Base-by-base conservation (phyloP, 2,329 filamentous ascomycete species). In the Chaetothyriales sp. region DNA sequence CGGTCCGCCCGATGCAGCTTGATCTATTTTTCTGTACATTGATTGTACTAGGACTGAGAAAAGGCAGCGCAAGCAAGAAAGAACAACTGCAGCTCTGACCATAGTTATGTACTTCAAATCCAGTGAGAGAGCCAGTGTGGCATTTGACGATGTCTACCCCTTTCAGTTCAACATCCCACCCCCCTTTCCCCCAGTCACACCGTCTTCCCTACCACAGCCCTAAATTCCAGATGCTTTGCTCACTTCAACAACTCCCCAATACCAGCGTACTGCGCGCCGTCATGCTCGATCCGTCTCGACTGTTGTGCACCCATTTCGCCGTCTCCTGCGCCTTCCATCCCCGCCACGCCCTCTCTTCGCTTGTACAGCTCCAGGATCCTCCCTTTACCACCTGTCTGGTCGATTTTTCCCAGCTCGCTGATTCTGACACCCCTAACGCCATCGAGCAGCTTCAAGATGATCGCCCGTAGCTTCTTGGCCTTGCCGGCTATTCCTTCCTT, bases 401-500 rank as follows among this genome's bases (percentile, higher is more conserved):
- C 66, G 20, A 98, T 80, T 66, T 86, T 92, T 22, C 92, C 92
- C 72, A 92, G 84, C 68, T 98, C 92, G 6, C 89, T 86, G 51
- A 98, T 86, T 60, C 88, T 90, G 5, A 96, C 82, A 0, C 92
- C 92, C 58, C 94, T 81, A 5, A 98, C 75, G 44, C 88, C 83
- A 59, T 88, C 85, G 19, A 98, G 72, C 15, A 98, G 70, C 55
- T 95, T 86, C 7, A 98, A 70, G 15, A 98, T 80, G 20, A 93
- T 70, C 1, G 81, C 83, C 18, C 90, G 75, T 67, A 95, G 88
- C 60, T 85, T 80, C 2, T 89, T 77, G n/a, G 81, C 77, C 49
- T 79, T 78, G 15, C 77, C 72, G 28, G 66, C 65, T 1, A 66
- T 61, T 1, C 70, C 70, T 2, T 78, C 75, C 28, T 75, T 75